Conservation (phyloP, 2,329 filamentous ascomycete genomes). For the Aspergillus phoenicis region DNA sequence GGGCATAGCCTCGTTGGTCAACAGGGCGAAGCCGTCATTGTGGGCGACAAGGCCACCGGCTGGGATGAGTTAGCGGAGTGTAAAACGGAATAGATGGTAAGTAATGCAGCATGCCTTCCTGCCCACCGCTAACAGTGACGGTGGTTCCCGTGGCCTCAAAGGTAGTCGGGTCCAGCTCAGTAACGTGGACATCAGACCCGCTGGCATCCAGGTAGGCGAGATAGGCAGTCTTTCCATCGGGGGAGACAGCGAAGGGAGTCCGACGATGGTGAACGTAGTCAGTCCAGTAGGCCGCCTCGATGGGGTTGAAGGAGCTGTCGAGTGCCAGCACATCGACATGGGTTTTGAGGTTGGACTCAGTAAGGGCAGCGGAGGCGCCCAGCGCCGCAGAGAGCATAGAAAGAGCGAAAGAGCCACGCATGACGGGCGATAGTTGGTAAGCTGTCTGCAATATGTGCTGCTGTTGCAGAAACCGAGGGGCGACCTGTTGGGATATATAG, state of each 20-base stretch:
- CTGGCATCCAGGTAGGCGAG: conserved; percentile 62
- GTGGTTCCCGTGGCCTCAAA: conserved; percentile 57
- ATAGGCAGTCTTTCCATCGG: conserved; percentile 61
- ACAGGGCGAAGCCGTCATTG: conserved; percentile 64
- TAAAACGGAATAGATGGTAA: background rate
- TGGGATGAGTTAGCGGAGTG: conserved; percentile 5
- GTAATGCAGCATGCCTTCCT: conserved; percentile 47
- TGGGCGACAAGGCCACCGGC: conserved; percentile 64
- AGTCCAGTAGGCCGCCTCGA: conserved; percentile 65
- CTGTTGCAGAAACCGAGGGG: background rate
- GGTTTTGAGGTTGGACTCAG: conserved; percentile 38
- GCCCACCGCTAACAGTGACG: conserved; percentile 56
- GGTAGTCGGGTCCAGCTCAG: conserved; percentile 57
- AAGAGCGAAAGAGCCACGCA: conserved; percentile 29
- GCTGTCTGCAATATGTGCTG: conserved; percentile 1
- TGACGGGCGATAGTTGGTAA: conserved; percentile 14
- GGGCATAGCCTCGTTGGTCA: conserved; percentile 60
- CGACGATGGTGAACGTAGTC: conserved; percentile 62
- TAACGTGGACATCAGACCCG: conserved; percentile 59
- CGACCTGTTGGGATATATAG: background rate
- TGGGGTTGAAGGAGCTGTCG: conserved; percentile 57
- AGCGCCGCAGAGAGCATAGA: conserved; percentile 30
- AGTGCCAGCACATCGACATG: conserved; percentile 51
- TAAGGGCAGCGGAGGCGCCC: conserved; percentile 25
- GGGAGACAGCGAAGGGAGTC: conserved; percentile 64